phyloP scores from a whole-genome alignment of 768 basidiomycete species.

The Collybia mongolica region DNA sequence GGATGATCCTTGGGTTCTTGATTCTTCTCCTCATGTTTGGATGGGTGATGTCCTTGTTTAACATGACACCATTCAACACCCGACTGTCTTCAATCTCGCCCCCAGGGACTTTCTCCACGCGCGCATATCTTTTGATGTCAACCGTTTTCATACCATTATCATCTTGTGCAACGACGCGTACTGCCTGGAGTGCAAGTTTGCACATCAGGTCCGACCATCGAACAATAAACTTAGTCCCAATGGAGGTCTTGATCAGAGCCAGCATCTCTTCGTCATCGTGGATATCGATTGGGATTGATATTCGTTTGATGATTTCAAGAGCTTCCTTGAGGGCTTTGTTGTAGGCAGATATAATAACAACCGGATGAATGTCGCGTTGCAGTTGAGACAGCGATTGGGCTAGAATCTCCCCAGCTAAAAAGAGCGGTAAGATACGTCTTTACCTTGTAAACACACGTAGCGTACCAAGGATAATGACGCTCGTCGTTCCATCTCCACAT shows the following conservation, averaged over 20 bases:
- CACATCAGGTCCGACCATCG: constrained; percentile 99
- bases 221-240: constrained; percentile 96
- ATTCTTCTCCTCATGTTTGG: constrained; percentile 95
- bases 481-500: constrained; percentile 97
- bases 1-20: constrained; percentile 81
- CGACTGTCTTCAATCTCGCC: constrained; percentile 93
- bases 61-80: constrained; percentile 89
- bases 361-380: constrained; percentile 96
- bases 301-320: constrained; percentile 81
- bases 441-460: not conserved
- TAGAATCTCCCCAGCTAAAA: constrained; percentile 87
- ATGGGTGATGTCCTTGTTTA: constrained; percentile 99
- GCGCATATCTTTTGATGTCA: constrained; percentile 97
- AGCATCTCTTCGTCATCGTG: constrained; percentile 90
- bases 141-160: constrained; percentile 81
- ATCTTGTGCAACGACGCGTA: constrained; percentile 82
- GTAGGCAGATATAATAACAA: constrained; percentile 98
- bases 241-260: constrained; percentile 94
- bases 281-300: constrained; percentile 89
- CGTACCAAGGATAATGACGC: constrained; percentile 94
- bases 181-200: constrained; percentile 87
- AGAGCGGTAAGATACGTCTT: not conserved
- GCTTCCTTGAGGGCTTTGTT: constrained; percentile 94
- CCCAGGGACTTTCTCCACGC: constrained; percentile 96
- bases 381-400: constrained; percentile 92